Base-by-base conservation (phyloP, 768 basidiomycete species). In the Strobilomyces echinocephalus region DNA sequence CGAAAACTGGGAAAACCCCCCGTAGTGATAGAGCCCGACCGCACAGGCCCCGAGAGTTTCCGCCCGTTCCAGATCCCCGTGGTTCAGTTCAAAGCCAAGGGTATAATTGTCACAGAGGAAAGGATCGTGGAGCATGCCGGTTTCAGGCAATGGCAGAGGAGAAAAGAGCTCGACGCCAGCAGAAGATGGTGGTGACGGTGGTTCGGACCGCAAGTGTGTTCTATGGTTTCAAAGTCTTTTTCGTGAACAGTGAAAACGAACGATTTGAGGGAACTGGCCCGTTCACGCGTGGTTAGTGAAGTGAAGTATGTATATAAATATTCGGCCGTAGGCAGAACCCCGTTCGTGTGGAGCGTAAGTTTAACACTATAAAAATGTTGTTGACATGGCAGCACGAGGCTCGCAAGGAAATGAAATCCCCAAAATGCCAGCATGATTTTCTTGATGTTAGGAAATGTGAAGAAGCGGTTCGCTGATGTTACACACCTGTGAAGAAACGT, bases 21-120 rank as follows among this genome's bases (percentile, higher is more conserved):
- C 64, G 15, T 60, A 55, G 18, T 61, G 51, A 31, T 70, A 56
- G n/a, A 68, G 54, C 24, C 67, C 69, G 11, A 66, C 62, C 9
- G 64, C 54, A 49, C 68, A 68, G 11, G 62, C 66, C 39, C 68
- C 64, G 33, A 68, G 64, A 18, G 62, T 68, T 46, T 63, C 66
- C 2, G 55, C 62, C 10, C 55, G 60, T n/a, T 70, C 67, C 33
- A 41, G 31, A 21, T 66, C 60, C 2, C 63, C 68, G 11, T 53
- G 58, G 1, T 48, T 41, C 15, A 21, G 35, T 45, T 53, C 46
- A 36, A 46, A 44, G 30, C 49, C 42, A 38, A 51, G 51, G 10
- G n/a, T n/a, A 12, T 48, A 34, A 36, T 53, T 51, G n/a, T 51
- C 16, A 21, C 31, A 56, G 30, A 15, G 15, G 45, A 51, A 54